Evolutionary conservation across 2,329 filamentous ascomycete species (phyloP), one percentile per base, ranked within the genome.

Genomic region (Diaporthe vexans): DNA sequence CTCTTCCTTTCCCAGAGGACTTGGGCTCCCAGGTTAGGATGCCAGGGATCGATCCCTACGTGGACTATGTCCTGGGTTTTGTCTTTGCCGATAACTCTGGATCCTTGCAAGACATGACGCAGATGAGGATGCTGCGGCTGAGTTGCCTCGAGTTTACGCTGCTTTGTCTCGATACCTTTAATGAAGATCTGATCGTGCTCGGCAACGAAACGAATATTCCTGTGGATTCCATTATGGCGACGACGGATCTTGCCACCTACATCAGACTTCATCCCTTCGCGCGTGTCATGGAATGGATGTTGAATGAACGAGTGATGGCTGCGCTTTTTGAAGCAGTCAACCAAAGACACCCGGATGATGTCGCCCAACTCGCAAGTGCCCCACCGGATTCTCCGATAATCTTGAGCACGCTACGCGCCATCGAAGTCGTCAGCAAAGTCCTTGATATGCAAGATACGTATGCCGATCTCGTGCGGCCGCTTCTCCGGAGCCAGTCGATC

Each of bases 251-350:
- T 6, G 91, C 92, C 67, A 89, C 90, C 8, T 99, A 99, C 81
- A 91, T 97, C 74, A 91, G 92, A 33, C 89, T 98, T 71, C 97
- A 99, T 84, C 96, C 97, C 0, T 99, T 98, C 80, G 92, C 94
- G 4, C 91, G 97, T 74, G 93, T 97, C 21, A 98, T 98, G 94
- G 97, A 99, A 81, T 98, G 97, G 95, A 91, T 99, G 84, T 98
- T 97, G 83, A 98, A 97, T 81, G 94, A 97, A 79, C 94, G 93
- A 77, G 94, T 98, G 29, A 91, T 97, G 79, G 90, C 90, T 77
- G 91, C 93, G 19, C 85, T 99, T 2, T 96, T 98, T 82, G 88
- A 91, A 73, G 91, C 93, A 15, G 91, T 97, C 40, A 94, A 96
- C 78, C 74, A 70, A 26, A 74, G 73, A n/a, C 26, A 72, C 21